These are phyloP conservation scores for Diaporthe citriasiana DNA, from an alignment of 2,329 filamentous ascomycete genomes.

Conservation along the genomic window DNA sequence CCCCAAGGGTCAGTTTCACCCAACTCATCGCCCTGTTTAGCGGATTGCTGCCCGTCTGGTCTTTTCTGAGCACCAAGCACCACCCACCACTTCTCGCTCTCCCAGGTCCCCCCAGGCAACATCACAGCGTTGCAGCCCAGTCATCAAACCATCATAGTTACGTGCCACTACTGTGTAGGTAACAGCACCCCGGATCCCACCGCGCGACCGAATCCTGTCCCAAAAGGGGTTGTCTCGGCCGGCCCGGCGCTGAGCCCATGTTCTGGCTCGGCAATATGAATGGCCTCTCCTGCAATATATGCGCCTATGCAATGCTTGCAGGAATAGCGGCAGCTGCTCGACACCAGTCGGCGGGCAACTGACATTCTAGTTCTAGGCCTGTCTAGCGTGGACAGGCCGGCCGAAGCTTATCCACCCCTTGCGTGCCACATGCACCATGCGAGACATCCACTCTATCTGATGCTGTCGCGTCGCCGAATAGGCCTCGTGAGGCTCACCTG, in stretches of 20 bases:
- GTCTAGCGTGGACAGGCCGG: slow-evolving; percentile 18
- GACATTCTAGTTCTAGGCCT: background rate
- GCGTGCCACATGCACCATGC: slow-evolving; percentile 27
- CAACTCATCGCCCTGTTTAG: slow-evolving; percentile 16
- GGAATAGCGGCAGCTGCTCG: slow-evolving; percentile 1
- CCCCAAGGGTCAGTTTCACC: slow-evolving; percentile 26
- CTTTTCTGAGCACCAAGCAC: background rate
- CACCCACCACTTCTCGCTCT: background rate
- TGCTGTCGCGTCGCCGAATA: slow-evolving; percentile 8
- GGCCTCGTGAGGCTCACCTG: slow-evolving; percentile 20
- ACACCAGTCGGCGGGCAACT: background rate
- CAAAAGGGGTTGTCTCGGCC: slow-evolving; percentile 24
- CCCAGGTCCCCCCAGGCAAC: background rate
- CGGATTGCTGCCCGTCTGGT: slow-evolving; percentile 17
- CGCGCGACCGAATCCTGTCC: slow-evolving; percentile 6
- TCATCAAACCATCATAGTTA: slow-evolving; percentile 31
- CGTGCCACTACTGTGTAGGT: background rate
- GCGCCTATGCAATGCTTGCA: background rate
- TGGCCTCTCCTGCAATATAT: background rate
- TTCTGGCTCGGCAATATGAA: background rate
- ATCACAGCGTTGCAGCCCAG: slow-evolving; percentile 8
- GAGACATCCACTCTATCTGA: slow-evolving; percentile 32
- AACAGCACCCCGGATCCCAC: slow-evolving; percentile 1
- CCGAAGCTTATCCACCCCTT: slow-evolving; percentile 27
- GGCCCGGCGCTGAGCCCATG: background rate